phyloP scores from a whole-genome alignment of 2,329 filamentous ascomycete genomes.

The Aspergillus novofumigatus region DNA sequence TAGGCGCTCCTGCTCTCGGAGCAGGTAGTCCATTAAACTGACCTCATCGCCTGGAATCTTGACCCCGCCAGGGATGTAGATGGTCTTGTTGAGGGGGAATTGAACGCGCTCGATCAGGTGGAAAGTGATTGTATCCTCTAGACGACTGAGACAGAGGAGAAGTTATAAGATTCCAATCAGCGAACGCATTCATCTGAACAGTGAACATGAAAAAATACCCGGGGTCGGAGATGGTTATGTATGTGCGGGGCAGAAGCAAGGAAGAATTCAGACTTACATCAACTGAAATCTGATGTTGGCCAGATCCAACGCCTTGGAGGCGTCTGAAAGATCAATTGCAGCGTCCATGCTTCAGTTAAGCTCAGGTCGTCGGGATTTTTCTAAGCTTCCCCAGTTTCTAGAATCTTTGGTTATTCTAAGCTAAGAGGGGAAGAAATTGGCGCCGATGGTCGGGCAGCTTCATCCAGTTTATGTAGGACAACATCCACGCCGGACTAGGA shows the following conservation, averaged over 20 bases:
- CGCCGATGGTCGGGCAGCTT: neutral
- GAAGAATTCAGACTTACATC: conserved; percentile 60
- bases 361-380: conserved; percentile 1
- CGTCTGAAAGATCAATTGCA: conserved; percentile 81
- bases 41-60: conserved; percentile 67
- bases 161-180: neutral
- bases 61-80: conserved; percentile 79
- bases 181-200: neutral
- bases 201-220: neutral
- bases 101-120: conserved; percentile 97
- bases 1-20: conserved; percentile 81
- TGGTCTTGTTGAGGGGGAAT: conserved; percentile 84
- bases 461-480: neutral
- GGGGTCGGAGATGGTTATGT: neutral
- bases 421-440: conserved; percentile 2
- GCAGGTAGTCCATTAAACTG: conserved; percentile 91
- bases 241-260: conserved; percentile 3
- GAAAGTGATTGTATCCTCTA: conserved; percentile 97
- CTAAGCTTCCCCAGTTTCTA: neutral
- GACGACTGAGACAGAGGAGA: conserved; percentile 57
- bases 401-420: neutral
- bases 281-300: conserved; percentile 89
- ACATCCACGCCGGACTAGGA: neutral
- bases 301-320: conserved; percentile 80
- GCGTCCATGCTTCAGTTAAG: conserved; percentile 66